These are phyloP conservation scores for Dryas integrifolia DNA, from an alignment of 331 rosid genomes.

Conservation along the genomic window DNA sequence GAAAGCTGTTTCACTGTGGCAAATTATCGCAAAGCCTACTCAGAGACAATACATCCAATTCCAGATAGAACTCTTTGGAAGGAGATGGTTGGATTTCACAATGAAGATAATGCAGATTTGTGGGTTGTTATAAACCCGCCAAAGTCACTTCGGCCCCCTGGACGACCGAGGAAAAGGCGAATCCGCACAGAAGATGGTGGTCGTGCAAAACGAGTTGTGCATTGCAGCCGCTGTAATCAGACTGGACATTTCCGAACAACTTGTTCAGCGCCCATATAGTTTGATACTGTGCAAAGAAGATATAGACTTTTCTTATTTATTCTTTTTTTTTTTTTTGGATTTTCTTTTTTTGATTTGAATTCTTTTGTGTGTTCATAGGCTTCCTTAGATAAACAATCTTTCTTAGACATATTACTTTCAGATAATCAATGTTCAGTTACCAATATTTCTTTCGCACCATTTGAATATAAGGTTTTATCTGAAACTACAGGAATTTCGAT, in stretches of 20 bases:
- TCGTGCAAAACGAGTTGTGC: slow-evolving; percentile 49
- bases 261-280: slow-evolving; percentile 49
- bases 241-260: slow-evolving; percentile 61
- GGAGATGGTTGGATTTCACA: slow-evolving; percentile 21
- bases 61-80: slow-evolving; percentile 55
- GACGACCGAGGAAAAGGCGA: slow-evolving; percentile 42
- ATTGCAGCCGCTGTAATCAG: slow-evolving; percentile 62
- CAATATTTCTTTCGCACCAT: not conserved
- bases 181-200: slow-evolving; percentile 41
- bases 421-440: not conserved
- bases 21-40: slow-evolving; percentile 53
- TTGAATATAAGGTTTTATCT: too few relatives aligned
- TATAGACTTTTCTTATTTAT: not conserved
- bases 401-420: not conserved
- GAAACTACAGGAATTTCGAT: not conserved
- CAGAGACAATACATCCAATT: slow-evolving; percentile 54
- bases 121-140: slow-evolving; percentile 45
- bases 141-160: slow-evolving; percentile 43
- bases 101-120: slow-evolving; percentile 14
- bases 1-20: slow-evolving; percentile 58
- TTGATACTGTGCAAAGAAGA: slow-evolving; percentile 17
- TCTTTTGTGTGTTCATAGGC: slow-evolving; percentile 13
- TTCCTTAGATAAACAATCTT: not conserved
- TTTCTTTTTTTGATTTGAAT: slow-evolving; percentile 13
- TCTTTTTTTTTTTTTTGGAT: not conserved